Conservation (phyloP, 164 flowering plant genomes). For the Aristolochia contorta region DNA sequence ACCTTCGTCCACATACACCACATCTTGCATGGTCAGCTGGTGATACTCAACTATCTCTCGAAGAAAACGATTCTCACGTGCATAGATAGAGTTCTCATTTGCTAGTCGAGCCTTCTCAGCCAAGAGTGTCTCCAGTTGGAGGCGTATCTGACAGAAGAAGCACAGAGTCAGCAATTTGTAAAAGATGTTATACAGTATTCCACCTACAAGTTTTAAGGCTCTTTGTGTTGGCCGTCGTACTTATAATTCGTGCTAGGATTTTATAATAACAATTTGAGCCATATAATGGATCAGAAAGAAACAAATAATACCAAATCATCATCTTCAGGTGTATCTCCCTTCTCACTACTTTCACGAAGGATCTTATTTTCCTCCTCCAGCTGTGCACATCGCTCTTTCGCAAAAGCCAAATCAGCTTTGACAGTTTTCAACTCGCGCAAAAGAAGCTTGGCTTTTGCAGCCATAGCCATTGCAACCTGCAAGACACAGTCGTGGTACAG, state of each 20-base stretch:
- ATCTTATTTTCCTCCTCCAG: slow-evolving; percentile 90
- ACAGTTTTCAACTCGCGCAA: slow-evolving; percentile 85
- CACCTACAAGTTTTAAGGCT: too few relatives aligned
- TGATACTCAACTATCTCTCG: slow-evolving; percentile 94
- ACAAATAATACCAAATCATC: slow-evolving; percentile 72
- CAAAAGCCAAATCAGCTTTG: slow-evolving; percentile 93
- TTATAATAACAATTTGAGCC: not conserved
- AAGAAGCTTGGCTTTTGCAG: slow-evolving; percentile 94
- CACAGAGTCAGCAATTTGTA: not conserved
- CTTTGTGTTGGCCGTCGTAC: not conserved
- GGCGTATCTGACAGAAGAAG: slow-evolving; percentile 55
- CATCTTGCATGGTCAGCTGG: slow-evolving; percentile 94
- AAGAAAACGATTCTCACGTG: slow-evolving; percentile 87
- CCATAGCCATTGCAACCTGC: slow-evolving; percentile 97
- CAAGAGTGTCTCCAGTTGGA: slow-evolving; percentile 84
- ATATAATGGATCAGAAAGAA: not conserved
- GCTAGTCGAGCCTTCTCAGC: slow-evolving; percentile 94
- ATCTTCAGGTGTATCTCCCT: slow-evolving; percentile 68
- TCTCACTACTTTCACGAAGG: slow-evolving; percentile 61
- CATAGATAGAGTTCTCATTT: slow-evolving; percentile 68
- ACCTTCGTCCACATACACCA: slow-evolving; percentile 81
- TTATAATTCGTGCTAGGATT: not conserved
- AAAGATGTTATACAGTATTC: not conserved
- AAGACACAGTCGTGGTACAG: slow-evolving; percentile 5
- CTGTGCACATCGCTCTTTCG: slow-evolving; percentile 79